Evolutionary conservation across 257 asterid genomes (phyloP).

Genomic region (Ehretia macrophylla): DNA sequence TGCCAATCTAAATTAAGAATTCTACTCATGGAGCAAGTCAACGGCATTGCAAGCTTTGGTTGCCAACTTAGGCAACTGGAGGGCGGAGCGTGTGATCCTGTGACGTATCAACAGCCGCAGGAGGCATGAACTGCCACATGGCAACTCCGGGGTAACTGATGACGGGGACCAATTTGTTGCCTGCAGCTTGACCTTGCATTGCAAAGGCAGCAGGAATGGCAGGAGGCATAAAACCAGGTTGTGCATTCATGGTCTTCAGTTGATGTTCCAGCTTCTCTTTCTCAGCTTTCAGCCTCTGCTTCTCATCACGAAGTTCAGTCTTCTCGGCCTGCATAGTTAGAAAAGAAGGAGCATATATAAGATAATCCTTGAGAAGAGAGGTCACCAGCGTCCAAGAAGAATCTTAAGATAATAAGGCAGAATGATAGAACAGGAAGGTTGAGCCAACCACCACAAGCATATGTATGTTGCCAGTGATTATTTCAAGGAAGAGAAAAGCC

Average conservation of each 20-base stretch:
- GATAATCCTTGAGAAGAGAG: not conserved
- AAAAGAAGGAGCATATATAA: not conserved
- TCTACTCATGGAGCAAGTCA: conserved; percentile 16
- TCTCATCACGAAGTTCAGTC: conserved; percentile 90
- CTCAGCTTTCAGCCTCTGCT: conserved; percentile 81
- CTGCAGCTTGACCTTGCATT: conserved; percentile 56
- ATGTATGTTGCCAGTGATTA: not conserved
- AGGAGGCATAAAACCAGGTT: conserved; percentile 54
- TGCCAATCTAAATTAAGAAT: conserved; percentile 24
- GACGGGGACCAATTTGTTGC: conserved; percentile 81
- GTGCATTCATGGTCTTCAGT: conserved; percentile 59
- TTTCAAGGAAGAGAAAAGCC: not conserved
- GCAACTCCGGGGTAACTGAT: conserved; percentile 92
- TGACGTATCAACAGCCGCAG: conserved; percentile 92
- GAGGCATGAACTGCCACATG: conserved; percentile 99
- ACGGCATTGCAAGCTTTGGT: conserved; percentile 14
- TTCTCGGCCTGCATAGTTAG: conserved; percentile 56
- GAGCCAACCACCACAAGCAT: not conserved
- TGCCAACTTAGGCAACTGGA: conserved; percentile 68
- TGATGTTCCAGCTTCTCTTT: conserved; percentile 92
- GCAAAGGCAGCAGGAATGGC: conserved; percentile 58
- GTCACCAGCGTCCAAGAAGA: not conserved
- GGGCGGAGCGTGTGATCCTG: conserved; percentile 98
- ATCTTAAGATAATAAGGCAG: not conserved
- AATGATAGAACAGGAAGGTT: not conserved